phyloP scores from a whole-genome alignment of 2,329 filamentous ascomycete species.

The Aspergillus pseudotamarii region DNA sequence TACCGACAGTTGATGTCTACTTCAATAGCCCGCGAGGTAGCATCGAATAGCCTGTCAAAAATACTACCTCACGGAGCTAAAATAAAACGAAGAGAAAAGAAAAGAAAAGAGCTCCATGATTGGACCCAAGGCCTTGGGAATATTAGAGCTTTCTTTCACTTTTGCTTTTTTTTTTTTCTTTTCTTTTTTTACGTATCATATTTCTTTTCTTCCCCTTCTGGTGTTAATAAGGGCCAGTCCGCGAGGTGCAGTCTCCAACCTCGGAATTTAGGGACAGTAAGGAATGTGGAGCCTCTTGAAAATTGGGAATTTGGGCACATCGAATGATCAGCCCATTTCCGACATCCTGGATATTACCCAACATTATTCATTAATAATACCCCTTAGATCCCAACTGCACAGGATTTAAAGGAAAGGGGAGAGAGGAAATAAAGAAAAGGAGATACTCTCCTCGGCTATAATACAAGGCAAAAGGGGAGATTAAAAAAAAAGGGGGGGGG shows the following conservation, averaged over 20 bases:
- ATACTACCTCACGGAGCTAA: background rate
- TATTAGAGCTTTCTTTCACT: background rate
- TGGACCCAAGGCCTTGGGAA: background rate
- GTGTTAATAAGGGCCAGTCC: background rate
- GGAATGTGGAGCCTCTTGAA: background rate
- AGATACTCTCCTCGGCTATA: background rate
- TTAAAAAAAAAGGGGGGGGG: background rate
- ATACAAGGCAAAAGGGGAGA: background rate
- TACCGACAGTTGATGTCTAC: background rate
- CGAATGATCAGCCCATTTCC: slow-evolving; percentile 1
- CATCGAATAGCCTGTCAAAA: background rate
- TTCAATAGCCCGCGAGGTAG: background rate
- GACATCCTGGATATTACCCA: background rate
- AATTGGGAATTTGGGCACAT: slow-evolving; percentile 2
- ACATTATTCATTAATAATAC: too few relatives aligned
- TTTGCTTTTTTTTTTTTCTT: background rate
- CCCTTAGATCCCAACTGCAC: background rate
- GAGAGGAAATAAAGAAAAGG: background rate
- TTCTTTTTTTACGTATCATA: background rate
- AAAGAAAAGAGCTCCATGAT: background rate
- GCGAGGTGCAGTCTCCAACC: background rate
- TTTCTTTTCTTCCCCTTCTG: background rate
- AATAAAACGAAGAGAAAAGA: background rate
- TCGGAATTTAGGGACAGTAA: background rate
- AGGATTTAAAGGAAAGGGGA: background rate